Base-by-base conservation (phyloP, 164 flowering plant species). In the Chimonanthus salicifolius region DNA sequence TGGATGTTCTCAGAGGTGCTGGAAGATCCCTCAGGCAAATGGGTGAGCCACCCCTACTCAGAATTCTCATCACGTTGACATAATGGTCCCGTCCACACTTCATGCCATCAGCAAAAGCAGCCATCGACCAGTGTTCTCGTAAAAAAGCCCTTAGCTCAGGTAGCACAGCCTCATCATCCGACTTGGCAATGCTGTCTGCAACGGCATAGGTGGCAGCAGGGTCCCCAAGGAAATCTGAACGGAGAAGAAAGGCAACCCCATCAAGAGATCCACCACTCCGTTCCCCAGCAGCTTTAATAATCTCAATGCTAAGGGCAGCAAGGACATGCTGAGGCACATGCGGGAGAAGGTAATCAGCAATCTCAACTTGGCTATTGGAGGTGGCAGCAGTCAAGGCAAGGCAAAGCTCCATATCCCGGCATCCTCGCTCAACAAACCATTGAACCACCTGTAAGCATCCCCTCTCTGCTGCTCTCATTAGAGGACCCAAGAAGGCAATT, bases 381-480 rank as follows among this genome's bases (percentile, higher is more conserved):
- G 96, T 89, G 49, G 98, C 96, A 33, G 98, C 98, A 2, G 98
- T 92, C 3, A 92, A 94, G 49, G 98, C 98, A 47, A 94, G 92
- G 78, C 98, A 94, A 7, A 94, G 94, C 71, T 94, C 98, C 98
- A 94, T 94, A 74, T 92, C 98, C 43, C 90, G 83, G 80, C 98
- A 94, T 60, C 92, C 94, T 66, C 92, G 78, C 72, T 85, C 81
- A 16, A 94, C 96, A 79, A 90, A 94, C 98, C 98, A 94, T 76
- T 85, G 88, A 6, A 94, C 98, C 58, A 94, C 98, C 74, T 86
- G 89, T 87, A 89, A 73, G 78, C 96, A 88, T 11, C 98, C 98
- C 74, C 98, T 85, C 81, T 94, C 98, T 2, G 98, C 93, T 9
- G 98, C 98, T 79, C 98, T 86, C 98, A 92, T 89, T 58, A 94